These are phyloP conservation scores for Tylopilus sp. DNA, from an alignment of 1,284 basidiomycete genomes.

Conservation along the genomic window DNA sequence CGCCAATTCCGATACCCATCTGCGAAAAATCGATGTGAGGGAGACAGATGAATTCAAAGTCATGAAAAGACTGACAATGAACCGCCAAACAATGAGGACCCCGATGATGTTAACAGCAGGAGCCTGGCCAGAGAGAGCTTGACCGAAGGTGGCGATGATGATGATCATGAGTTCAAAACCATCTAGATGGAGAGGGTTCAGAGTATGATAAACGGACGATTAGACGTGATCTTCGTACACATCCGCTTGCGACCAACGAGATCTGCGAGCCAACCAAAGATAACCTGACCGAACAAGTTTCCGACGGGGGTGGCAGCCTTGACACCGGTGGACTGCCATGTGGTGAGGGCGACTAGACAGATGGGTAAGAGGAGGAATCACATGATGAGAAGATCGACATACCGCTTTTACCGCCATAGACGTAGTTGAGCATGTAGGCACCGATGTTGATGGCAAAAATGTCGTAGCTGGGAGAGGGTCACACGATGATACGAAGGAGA, in stretches of 20 bases:
- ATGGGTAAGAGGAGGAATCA: not conserved
- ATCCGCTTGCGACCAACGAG: constrained; percentile 48
- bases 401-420: constrained; percentile 56
- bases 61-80: constrained; percentile 36
- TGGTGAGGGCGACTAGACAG: constrained; percentile 35
- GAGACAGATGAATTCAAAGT: not conserved
- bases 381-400: not conserved
- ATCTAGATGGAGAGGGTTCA: constrained; percentile 36
- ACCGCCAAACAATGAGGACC: constrained; percentile 54
- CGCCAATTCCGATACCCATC: constrained; percentile 57
- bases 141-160: constrained; percentile 46
- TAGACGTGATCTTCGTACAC: constrained; percentile 13
- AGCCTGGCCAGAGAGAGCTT: constrained; percentile 47
- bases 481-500: not conserved
- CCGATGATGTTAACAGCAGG: constrained; percentile 56
- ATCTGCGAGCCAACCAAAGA: constrained; percentile 57
- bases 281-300: constrained; percentile 54
- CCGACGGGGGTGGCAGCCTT: constrained; percentile 72
- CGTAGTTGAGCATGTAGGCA: constrained; percentile 69
- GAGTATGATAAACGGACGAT: not conserved
- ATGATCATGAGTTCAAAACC: constrained; percentile 58
- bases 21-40: constrained; percentile 20
- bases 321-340: constrained; percentile 67
- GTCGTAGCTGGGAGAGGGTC: constrained; percentile 47
- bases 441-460: constrained; percentile 76